These are phyloP conservation scores for Talaromyces funiculosus DNA, from an alignment of 2,329 filamentous ascomycete species.

Conservation along the genomic window DNA sequence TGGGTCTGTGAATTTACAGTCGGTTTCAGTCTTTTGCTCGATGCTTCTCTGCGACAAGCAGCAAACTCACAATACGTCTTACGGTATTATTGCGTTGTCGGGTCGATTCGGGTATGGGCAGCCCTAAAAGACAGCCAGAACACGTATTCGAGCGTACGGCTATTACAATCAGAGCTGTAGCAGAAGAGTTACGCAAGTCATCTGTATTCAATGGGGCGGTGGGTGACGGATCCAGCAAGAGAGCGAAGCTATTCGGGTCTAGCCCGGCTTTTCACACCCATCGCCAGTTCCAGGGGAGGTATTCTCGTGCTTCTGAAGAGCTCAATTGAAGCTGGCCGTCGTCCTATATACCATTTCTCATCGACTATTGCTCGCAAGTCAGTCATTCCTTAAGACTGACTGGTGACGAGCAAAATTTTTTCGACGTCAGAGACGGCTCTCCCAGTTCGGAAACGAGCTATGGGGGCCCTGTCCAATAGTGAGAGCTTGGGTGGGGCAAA, in stretches of 20 bases:
- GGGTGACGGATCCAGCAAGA: background rate
- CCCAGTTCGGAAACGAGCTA: conserved; percentile 9
- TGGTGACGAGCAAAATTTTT: background rate
- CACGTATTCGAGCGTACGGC: background rate
- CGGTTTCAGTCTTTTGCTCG: background rate
- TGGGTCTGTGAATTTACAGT: conserved; percentile 1
- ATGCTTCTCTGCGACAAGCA: background rate
- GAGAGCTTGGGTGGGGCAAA: background rate
- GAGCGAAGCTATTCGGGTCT: background rate
- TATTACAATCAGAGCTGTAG: background rate
- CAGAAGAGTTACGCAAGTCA: background rate
- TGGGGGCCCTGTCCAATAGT: background rate
- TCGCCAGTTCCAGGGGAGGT: background rate
- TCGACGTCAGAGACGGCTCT: background rate
- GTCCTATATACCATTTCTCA: background rate
- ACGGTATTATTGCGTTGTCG: conserved; percentile 1
- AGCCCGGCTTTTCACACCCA: background rate
- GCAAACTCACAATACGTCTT: background rate
- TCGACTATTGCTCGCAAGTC: too few species aligned
- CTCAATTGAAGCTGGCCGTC: background rate
- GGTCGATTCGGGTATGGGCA: conserved; percentile 12
- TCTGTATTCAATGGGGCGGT: background rate
- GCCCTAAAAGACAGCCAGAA: background rate
- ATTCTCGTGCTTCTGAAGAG: background rate
- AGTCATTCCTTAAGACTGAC: background rate